These are phyloP conservation scores for Parascedosporium putredinis DNA, from an alignment of 2,329 filamentous ascomycete genomes.

Conservation along the genomic window DNA sequence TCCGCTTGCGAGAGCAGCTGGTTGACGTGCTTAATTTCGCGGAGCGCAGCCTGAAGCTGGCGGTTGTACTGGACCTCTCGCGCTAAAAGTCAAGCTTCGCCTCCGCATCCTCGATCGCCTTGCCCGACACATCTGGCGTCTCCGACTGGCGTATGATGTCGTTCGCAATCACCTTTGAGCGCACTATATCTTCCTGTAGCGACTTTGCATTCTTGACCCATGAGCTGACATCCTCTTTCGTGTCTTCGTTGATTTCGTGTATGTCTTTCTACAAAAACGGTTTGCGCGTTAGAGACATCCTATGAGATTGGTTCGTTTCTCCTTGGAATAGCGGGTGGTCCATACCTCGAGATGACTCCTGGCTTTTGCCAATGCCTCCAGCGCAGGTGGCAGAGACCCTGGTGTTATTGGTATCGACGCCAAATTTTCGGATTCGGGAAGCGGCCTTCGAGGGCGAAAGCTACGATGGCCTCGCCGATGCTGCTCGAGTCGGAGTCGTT, in stretches of 20 bases:
- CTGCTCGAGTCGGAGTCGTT: constrained; percentile 16
- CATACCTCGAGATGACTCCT: constrained; percentile 29
- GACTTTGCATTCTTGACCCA: constrained; percentile 81
- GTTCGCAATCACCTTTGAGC: constrained; percentile 66
- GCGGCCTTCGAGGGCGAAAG: constrained; percentile 27
- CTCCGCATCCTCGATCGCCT: constrained; percentile 41
- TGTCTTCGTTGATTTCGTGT: constrained; percentile 63
- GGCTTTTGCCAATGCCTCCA: constrained; percentile 25
- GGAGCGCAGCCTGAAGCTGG: constrained; percentile 42
- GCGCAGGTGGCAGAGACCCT: constrained; percentile 26
- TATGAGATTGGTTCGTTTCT: neutral
- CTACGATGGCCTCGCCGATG: constrained; percentile 28
- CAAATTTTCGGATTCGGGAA: constrained; percentile 28
- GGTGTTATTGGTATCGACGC: constrained; percentile 26
- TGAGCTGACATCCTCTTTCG: constrained; percentile 66
- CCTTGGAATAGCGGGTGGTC: neutral
- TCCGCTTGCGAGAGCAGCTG: constrained; percentile 54
- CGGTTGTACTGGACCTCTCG: constrained; percentile 49
- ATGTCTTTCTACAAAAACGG: constrained; percentile 50
- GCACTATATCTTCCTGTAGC: constrained; percentile 75
- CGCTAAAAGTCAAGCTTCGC: constrained; percentile 45
- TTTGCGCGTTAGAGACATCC: neutral
- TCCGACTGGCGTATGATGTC: constrained; percentile 74
- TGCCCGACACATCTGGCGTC: constrained; percentile 42
- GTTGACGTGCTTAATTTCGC: constrained; percentile 45